These are phyloP conservation scores for Peniophora sp. DNA, from an alignment of 1,284 basidiomycete species.

Conservation along the genomic window DNA sequence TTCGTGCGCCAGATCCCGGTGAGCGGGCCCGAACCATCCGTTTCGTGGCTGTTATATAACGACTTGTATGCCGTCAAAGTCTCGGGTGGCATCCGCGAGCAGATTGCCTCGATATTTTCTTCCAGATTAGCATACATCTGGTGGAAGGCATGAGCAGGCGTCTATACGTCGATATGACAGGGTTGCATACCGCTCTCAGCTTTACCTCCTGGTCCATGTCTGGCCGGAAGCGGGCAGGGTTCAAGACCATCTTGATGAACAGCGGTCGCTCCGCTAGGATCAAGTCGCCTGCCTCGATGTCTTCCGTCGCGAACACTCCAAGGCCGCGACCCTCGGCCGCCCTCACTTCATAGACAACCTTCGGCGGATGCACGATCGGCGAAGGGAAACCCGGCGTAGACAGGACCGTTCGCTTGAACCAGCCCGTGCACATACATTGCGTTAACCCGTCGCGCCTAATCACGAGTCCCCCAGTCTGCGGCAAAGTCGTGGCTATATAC, in stretches of 20 bases:
- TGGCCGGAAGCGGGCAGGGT: no score
- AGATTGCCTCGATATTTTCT: no score
- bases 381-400: background rate
- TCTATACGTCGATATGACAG: no score
- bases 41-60: slow-evolving; percentile 13
- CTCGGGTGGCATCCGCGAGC: background rate
- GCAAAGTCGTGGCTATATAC: no score
- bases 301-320: background rate
- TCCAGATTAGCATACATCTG: no score
- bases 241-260: background rate
- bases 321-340: background rate
- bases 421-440: background rate
- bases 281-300: background rate
- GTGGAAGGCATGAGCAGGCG: no score
- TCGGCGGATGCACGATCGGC: background rate
- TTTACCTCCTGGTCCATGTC: no score
- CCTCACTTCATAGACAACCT: background rate
- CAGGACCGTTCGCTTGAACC: background rate
- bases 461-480: no score
- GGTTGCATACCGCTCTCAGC: no score
- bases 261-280: background rate
- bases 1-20: slow-evolving; percentile 17
- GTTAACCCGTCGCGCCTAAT: background rate
- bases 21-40: slow-evolving; percentile 6
- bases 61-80: slow-evolving; percentile 8